These are phyloP conservation scores for Didymosphaeria variabile DNA, from an alignment of 2,329 filamentous ascomycete species.

Conservation along the genomic window DNA sequence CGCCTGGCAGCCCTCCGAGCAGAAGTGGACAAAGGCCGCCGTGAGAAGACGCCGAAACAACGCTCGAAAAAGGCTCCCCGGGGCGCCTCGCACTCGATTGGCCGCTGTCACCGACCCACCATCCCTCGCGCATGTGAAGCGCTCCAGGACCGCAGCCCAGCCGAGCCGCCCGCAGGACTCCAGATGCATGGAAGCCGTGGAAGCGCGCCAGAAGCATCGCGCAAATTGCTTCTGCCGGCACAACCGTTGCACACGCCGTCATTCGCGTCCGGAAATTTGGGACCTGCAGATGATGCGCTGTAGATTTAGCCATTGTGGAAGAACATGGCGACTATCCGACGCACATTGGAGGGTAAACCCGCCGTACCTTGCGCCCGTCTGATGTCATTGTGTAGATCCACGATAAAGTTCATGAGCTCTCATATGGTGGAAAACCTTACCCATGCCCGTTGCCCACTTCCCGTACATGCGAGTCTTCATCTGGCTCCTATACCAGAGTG, in stretches of 20 bases:
- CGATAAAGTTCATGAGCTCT: no score
- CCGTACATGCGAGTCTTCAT: no score
- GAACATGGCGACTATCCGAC: no score
- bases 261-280: slow-evolving; percentile 19
- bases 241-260: slow-evolving; percentile 15
- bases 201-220: slow-evolving; percentile 25
- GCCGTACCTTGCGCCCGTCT: no score
- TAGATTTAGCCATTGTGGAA: slow-evolving; percentile 24
- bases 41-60: no score
- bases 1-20: slow-evolving; percentile 8
- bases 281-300: slow-evolving; percentile 12
- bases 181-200: slow-evolving; percentile 13
- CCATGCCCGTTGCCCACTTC: no score
- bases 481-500: no score
- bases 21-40: background rate
- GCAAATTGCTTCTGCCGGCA: slow-evolving; percentile 7
- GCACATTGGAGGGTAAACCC: no score
- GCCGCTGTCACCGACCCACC: slow-evolving; percentile 15
- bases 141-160: background rate
- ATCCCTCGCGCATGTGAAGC: no score
- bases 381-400: no score
- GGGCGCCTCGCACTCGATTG: background rate
- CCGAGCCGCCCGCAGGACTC: background rate
- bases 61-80: background rate
- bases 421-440: no score